phyloP scores from a whole-genome alignment of 2,329 filamentous ascomycete genomes.

The Neofusicoccum sp. region DNA sequence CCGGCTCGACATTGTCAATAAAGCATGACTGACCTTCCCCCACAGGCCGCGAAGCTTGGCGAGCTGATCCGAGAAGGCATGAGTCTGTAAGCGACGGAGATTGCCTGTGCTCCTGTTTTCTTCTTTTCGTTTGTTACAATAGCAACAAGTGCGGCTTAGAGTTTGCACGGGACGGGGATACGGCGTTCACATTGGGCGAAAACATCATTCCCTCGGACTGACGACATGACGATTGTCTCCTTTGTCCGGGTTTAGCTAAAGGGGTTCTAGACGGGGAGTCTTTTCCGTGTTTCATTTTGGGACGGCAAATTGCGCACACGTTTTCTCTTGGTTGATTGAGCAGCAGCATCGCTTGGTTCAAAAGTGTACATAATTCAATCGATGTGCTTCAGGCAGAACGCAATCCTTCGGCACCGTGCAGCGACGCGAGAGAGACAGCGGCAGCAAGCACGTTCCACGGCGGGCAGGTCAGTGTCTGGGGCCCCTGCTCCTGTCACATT shows the following conservation, averaged over 20 bases:
- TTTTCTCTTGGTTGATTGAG: background rate
- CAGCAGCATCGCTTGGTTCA: background rate
- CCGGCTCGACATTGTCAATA: background rate
- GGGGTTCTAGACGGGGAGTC: slow-evolving; percentile 8
- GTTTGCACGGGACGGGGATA: background rate
- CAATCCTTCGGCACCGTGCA: background rate
- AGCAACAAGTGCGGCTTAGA: background rate
- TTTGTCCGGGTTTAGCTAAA: background rate
- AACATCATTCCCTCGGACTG: background rate
- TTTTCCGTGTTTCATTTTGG: slow-evolving; percentile 3
- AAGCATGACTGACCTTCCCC: slow-evolving; percentile 29
- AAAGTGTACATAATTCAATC: background rate
- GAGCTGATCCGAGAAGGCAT: slow-evolving; percentile 49
- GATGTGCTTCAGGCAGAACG: background rate
- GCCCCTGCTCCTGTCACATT: background rate
- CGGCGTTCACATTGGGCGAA: background rate
- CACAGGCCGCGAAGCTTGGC: slow-evolving; percentile 42
- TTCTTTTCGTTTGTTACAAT: background rate
- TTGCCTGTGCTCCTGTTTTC: background rate
- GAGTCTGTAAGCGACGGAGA: slow-evolving; percentile 27
- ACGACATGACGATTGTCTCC: slow-evolving; percentile 10
- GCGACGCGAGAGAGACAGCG: no score
- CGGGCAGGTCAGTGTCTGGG: no score
- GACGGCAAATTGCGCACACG: slow-evolving; percentile 16
- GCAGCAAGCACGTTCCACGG: background rate